Conservation (phyloP, 768 basidiomycete species). For the Tylopilus sp. region DNA sequence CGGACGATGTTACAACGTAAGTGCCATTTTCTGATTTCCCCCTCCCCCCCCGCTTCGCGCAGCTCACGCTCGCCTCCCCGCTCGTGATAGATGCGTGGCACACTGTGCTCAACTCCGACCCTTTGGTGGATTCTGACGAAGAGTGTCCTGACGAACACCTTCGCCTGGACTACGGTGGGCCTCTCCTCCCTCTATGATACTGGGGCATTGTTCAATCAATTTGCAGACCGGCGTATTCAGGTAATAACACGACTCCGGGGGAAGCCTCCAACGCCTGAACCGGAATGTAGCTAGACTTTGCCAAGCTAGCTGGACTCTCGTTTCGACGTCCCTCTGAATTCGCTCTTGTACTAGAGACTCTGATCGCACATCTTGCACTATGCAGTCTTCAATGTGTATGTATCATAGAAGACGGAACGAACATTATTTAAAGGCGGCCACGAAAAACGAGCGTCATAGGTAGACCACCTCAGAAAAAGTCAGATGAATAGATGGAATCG, state of each 20-base stretch:
- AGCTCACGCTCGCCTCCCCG: too few relatives aligned
- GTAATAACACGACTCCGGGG: slow-evolving; percentile 57
- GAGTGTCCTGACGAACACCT: slow-evolving; percentile 62
- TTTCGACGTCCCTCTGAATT: neutral
- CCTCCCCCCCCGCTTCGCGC: too few relatives aligned
- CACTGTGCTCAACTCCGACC: slow-evolving; percentile 60
- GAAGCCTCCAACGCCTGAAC: slow-evolving; percentile 55
- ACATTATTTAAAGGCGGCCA: slow-evolving; percentile 1
- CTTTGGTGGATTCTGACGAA: slow-evolving; percentile 74
- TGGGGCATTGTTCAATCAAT: slow-evolving; percentile 8
- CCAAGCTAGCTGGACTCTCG: slow-evolving; percentile 2
- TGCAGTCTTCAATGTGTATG: slow-evolving; percentile 18
- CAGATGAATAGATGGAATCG: slow-evolving; percentile 26
- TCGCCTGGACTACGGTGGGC: slow-evolving; percentile 62
- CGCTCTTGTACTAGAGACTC: slow-evolving; percentile 1
- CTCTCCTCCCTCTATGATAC: slow-evolving; percentile 5
- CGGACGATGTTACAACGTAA: slow-evolving; percentile 67
- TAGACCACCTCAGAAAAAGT: slow-evolving; percentile 10
- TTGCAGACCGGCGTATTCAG: slow-evolving; percentile 54
- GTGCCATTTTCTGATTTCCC: too few relatives aligned
- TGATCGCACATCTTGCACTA: slow-evolving; percentile 10
- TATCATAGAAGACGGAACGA: slow-evolving; percentile 18
- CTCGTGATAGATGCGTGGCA: slow-evolving; percentile 65
- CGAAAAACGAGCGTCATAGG: slow-evolving; percentile 15
- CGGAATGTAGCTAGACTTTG: slow-evolving; percentile 22